Evolutionary conservation across 192 early-diverging fungal genomes (phyloP).

Genomic region (Coemansia reversa): DNA sequence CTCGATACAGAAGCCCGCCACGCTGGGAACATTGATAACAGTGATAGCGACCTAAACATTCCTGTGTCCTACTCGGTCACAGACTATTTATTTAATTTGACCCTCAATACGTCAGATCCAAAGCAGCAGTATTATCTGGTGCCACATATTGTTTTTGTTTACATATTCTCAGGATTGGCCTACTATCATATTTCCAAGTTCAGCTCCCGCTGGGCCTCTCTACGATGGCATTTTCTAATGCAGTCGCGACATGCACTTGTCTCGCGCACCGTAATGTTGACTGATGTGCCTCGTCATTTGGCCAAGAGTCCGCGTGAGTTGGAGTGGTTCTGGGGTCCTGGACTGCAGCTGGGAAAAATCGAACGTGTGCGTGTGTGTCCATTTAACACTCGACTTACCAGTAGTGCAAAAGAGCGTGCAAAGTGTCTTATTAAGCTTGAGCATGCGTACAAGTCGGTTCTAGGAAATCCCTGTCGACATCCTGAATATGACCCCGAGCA

Average conservation of each 20-base stretch:
- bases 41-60: constrained; percentile 10
- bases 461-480: constrained; percentile 69
- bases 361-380: constrained; percentile 66
- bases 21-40: constrained; percentile 1
- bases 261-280: constrained; percentile 69
- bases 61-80: constrained; percentile 37
- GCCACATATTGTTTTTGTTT: constrained; percentile 50
- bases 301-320: constrained; percentile 57
- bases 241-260: constrained; percentile 48
- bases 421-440: constrained; percentile 60
- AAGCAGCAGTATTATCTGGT: constrained; percentile 47
- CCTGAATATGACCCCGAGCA: constrained; percentile 61
- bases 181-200: constrained; percentile 55
- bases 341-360: constrained; percentile 60
- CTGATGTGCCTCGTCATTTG: constrained; percentile 60
- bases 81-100: constrained; percentile 54
- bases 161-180: constrained; percentile 50
- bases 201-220: constrained; percentile 51
- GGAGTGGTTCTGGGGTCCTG: constrained; percentile 65
- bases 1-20: constrained; percentile 14
- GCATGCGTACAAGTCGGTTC: constrained; percentile 55
- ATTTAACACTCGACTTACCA: constrained; percentile 58
- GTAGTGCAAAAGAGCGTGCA: constrained; percentile 58
- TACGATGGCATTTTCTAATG: constrained; percentile 57
- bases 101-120: constrained; percentile 32